These are phyloP conservation scores for Isatis tinctoria DNA, from an alignment of 345 rosid genomes.

Conservation along the genomic window DNA sequence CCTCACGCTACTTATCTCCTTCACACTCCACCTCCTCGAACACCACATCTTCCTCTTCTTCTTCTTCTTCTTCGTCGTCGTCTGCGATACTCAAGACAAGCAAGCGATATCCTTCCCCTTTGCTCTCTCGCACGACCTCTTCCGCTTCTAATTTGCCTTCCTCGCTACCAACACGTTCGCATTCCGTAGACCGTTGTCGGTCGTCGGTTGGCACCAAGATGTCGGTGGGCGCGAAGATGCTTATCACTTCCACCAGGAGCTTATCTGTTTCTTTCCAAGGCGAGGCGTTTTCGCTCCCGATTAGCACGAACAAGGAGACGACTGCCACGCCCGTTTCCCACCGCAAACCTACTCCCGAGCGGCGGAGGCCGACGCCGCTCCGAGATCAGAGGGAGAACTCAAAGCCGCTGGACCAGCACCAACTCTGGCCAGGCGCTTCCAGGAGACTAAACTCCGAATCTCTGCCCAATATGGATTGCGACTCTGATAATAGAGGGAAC, in stretches of 20 bases:
- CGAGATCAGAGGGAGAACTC: conserved; percentile 67
- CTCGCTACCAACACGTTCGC: conserved; percentile 62
- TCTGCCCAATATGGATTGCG: conserved; percentile 40
- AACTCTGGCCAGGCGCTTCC: conserved; percentile 73
- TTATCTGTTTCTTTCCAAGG: conserved; percentile 95
- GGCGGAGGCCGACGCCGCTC: conserved; percentile 52
- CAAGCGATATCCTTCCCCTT: conserved; percentile 60
- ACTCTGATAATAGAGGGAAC: conserved; percentile 30
- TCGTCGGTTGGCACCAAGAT: conserved; percentile 38
- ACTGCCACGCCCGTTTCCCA: conserved; percentile 30
- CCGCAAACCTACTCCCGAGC: conserved; percentile 60
- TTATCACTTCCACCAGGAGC: conserved; percentile 83
- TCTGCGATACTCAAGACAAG: conserved; percentile 23
- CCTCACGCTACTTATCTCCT: conserved; percentile 79
- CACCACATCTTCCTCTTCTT: conserved; percentile 23
- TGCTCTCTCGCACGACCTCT: conserved; percentile 52
- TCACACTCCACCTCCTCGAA: conserved; percentile 45
- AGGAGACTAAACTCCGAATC: conserved; percentile 46
- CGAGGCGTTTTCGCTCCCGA: conserved; percentile 79
- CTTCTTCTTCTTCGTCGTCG: conserved; percentile 35
- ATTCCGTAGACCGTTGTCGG: conserved; percentile 77
- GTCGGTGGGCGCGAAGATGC: conserved; percentile 65
- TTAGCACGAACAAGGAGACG: conserved; percentile 67
- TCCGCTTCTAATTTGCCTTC: conserved; percentile 33
- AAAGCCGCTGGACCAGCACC: conserved; percentile 45